A percentile compares a stretch with the other conserved stretches of the same genome.
These are phyloP conservation scores for Crithidia sp. DNA, from an alignment of 208 protist species.

Conservation along the genomic window DNA sequence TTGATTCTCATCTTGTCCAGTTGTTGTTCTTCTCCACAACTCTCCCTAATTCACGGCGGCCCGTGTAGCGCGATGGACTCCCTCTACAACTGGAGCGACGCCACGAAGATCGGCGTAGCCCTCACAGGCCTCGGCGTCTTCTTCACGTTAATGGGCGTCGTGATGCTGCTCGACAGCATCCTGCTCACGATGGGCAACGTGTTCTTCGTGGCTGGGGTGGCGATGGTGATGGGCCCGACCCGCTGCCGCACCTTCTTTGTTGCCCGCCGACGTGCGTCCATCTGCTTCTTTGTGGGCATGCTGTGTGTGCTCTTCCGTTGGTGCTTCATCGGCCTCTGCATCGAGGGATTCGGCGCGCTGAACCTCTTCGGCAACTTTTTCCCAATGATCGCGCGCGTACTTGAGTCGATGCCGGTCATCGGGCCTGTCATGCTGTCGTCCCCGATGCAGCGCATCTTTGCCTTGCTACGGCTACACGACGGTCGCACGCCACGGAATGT, in stretches of 20 bases:
- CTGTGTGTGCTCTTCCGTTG: conserved; percentile 79
- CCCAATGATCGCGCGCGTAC: conserved; percentile 81
- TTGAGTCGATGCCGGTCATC: conserved; percentile 87
- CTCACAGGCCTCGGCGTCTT: conserved; percentile 85
- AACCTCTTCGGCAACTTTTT: conserved; percentile 94
- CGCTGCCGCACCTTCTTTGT: conserved; percentile 86
- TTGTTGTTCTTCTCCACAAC: too few species aligned
- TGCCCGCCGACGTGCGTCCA: conserved; percentile 67
- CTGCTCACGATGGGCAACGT: conserved; percentile 92
- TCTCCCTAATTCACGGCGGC: too few species aligned
- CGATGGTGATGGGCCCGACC: conserved; percentile 82
- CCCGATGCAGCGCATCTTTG: conserved; percentile 62
- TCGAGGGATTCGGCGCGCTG: conserved; percentile 86
- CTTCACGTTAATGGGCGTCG: conserved; percentile 78
- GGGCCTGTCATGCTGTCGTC: conserved; percentile 73
- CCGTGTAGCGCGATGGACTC: conserved; percentile 68
- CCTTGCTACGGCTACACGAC: conserved; percentile 45
- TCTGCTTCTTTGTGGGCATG: conserved; percentile 90
- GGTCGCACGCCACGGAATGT: conserved; percentile 66
- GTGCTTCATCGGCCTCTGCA: conserved; percentile 79
- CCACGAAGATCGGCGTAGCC: conserved; percentile 89
- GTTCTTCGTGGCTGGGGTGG: conserved; percentile 85
- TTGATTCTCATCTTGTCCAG: too few species aligned
- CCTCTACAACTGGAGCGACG: conserved; percentile 89
- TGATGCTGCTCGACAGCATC: conserved; percentile 85